phyloP scores from a whole-genome alignment of 148 eudicot species.

The Selenicereus undatus region DNA sequence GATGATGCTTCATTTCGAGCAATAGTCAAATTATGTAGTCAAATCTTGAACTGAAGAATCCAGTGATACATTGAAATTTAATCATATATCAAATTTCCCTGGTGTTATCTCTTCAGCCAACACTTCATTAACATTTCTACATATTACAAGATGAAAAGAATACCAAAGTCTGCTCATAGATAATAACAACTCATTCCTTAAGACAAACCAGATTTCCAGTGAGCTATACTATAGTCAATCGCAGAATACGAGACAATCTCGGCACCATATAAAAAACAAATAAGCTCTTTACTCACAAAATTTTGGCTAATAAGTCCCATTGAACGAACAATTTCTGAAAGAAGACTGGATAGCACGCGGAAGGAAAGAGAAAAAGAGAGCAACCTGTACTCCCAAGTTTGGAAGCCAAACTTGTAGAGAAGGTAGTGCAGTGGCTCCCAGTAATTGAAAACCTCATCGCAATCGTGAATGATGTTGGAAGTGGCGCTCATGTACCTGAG shows the following conservation, averaged over 20 bases:
- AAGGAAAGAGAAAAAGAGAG: background rate
- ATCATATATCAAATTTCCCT: background rate
- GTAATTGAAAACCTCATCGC: conserved; percentile 96
- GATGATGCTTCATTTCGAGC: background rate
- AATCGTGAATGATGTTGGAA: conserved; percentile 88
- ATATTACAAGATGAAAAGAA: background rate
- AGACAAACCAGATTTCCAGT: background rate
- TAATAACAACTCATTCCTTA: background rate
- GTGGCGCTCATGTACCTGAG: conserved; percentile 86
- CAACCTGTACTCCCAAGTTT: conserved; percentile 97
- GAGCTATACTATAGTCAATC: background rate
- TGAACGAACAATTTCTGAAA: background rate
- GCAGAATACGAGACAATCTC: background rate
- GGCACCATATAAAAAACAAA: background rate
- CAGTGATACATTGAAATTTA: too few relatives aligned
- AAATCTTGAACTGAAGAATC: background rate
- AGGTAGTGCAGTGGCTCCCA: conserved; percentile 97
- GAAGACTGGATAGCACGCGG: background rate
- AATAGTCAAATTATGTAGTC: too few relatives aligned
- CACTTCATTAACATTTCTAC: background rate
- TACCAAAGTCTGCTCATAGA: too few relatives aligned
- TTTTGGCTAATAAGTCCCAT: background rate
- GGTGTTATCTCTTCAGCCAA: background rate
- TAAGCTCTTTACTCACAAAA: background rate
- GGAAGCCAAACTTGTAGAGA: conserved; percentile 82